Conservation (phyloP, 1,139 yeast species). For the Geotrichum restrictum region DNA sequence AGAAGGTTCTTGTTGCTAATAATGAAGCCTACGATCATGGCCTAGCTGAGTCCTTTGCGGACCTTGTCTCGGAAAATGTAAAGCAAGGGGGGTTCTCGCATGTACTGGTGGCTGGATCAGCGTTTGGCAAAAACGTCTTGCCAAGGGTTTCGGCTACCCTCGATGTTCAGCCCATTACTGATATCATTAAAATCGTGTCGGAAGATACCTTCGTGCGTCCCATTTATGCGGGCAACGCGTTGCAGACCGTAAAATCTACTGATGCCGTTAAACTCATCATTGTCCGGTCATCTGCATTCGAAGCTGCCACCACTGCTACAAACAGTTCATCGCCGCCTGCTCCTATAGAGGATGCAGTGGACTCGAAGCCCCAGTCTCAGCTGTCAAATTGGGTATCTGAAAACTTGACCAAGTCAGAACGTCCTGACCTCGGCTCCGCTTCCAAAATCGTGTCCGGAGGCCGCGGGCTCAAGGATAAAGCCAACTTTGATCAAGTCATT, state of each 20-base stretch:
- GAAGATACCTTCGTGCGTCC: constrained; percentile 82
- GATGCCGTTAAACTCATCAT: constrained; percentile 68
- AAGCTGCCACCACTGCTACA: constrained; percentile 46
- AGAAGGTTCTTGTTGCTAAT: constrained; percentile 40
- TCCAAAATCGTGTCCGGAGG: constrained; percentile 84
- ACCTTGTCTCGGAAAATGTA: constrained; percentile 42
- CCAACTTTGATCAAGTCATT: constrained; percentile 70
- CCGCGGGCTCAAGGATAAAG: constrained; percentile 87
- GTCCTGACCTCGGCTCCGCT: constrained; percentile 91
- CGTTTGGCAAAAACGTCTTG: constrained; percentile 79
- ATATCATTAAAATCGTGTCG: constrained; percentile 63
- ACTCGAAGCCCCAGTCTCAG: constrained; percentile 36
- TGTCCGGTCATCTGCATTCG: constrained; percentile 81
- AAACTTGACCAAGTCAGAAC: constrained; percentile 67
- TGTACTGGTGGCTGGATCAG: constrained; percentile 74
- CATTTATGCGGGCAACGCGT: constrained; percentile 92
- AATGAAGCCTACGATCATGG: constrained; percentile 41
- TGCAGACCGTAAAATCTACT: constrained; percentile 70
- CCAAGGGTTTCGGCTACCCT: constrained; percentile 85
- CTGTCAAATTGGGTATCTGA: constrained; percentile 61
- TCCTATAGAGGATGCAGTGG: constrained; percentile 52
- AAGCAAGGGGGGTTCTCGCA: constrained; percentile 53
- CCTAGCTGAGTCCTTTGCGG: constrained; percentile 40
- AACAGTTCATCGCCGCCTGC: constrained; percentile 36
- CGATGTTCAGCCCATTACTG: constrained; percentile 85